Evolutionary conservation across 78 protist genomes (phyloP).

Genomic region (Isochrysis galbana): DNA sequence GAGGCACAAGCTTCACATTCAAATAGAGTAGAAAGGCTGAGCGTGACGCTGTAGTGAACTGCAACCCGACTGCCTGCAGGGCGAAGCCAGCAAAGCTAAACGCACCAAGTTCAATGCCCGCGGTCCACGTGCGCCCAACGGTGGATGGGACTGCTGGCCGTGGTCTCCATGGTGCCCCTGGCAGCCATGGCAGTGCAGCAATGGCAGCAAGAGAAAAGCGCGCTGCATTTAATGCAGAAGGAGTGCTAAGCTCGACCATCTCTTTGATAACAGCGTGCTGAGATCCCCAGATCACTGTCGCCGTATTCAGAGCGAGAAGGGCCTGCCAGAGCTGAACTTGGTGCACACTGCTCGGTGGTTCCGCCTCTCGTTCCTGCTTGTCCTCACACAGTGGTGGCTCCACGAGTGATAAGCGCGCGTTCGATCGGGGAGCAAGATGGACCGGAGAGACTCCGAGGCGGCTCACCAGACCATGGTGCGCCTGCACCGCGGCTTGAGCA

Average conservation of each 20-base stretch:
- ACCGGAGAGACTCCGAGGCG: no score
- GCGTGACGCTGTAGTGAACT: conserved; percentile 17
- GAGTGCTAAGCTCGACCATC: background rate
- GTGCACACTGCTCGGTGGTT: no score
- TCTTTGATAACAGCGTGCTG: conserved; percentile 43
- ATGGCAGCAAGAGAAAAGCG: conserved; percentile 14
- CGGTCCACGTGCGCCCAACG: background rate
- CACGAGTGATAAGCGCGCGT: no score
- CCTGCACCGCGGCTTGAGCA: no score
- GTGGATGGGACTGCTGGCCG: background rate
- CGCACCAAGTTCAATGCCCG: conserved; percentile 9
- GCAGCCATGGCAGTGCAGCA: background rate
- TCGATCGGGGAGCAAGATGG: no score
- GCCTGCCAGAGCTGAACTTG: conserved; percentile 10
- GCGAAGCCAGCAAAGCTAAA: conserved; percentile 22
- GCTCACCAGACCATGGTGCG: no score
- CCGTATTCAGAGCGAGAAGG: background rate
- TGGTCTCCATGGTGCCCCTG: background rate
- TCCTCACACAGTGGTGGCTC: no score
- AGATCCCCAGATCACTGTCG: conserved; percentile 13
- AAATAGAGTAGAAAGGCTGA: conserved; percentile 36
- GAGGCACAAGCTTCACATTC: conserved; percentile 38
- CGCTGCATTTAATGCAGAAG: background rate
- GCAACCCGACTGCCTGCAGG: conserved; percentile 19
- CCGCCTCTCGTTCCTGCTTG: no score